phyloP scores from a whole-genome alignment of 441 rosid genomes.

The Adansonia gregorii region DNA sequence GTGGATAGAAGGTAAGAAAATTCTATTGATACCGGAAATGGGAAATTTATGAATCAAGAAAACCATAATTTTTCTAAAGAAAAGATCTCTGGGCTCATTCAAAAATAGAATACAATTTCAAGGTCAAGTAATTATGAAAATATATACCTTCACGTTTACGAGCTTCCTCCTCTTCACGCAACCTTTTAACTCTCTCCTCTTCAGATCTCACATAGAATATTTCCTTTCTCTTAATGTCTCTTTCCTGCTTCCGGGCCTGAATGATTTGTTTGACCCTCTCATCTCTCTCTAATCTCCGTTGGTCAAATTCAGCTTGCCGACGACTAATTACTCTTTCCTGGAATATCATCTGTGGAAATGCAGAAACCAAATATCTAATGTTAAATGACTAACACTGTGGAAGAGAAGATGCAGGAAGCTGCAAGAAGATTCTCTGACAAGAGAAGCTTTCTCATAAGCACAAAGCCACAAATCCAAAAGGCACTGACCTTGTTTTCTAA shows the following conservation, averaged over 20 bases:
- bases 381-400: not conserved
- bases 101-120: constrained; percentile 9
- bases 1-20: not conserved
- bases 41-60: not conserved
- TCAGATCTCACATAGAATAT: constrained; percentile 68
- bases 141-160: constrained; percentile 74
- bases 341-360: constrained; percentile 56
- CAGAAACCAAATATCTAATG: not conserved
- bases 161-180: constrained; percentile 88
- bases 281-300: constrained; percentile 66
- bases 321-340: constrained; percentile 69
- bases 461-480: constrained; percentile 1
- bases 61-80: not conserved
- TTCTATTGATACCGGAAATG: not conserved
- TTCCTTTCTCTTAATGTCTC: constrained; percentile 76
- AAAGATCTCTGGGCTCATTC: not conserved
- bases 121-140: constrained; percentile 22
- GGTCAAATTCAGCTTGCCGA: constrained; percentile 73
- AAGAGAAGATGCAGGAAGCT: not conserved
- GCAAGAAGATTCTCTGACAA: not conserved
- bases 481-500: constrained; percentile 70
- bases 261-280: constrained; percentile 75
- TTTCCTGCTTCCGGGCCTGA: constrained; percentile 67
- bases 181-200: constrained; percentile 69
- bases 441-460: not conserved